Evolutionary conservation across 768 basidiomycete species (phyloP).

Genomic region (Sarcodon sp.): DNA sequence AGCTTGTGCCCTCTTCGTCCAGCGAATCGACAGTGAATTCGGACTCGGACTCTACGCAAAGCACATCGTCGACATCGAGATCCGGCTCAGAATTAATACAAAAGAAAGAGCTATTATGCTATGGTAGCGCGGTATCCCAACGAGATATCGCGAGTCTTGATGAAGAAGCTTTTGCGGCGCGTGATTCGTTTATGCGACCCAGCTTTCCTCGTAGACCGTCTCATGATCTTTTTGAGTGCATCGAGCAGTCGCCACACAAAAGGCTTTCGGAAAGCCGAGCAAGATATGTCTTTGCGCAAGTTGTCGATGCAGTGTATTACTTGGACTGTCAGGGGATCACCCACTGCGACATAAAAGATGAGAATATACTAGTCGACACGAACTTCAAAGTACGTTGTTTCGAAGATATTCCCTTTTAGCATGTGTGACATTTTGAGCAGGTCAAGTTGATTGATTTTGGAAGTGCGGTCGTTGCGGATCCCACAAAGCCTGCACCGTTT

Average conservation of each 20-base stretch:
- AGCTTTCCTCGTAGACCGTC: slow-evolving; percentile 61
- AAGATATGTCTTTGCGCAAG: slow-evolving; percentile 74
- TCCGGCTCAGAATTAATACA: too few species aligned
- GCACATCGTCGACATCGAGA: background rate
- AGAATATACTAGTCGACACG: slow-evolving; percentile 77
- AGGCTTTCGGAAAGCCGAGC: slow-evolving; percentile 70
- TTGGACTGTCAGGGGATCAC: slow-evolving; percentile 75
- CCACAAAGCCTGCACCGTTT: slow-evolving; percentile 43
- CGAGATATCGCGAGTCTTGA: background rate
- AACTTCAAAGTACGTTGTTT: slow-evolving; percentile 43
- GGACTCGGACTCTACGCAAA: slow-evolving; percentile 25
- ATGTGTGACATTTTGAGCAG: slow-evolving; percentile 21
- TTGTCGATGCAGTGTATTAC: slow-evolving; percentile 76
- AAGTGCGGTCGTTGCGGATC: slow-evolving; percentile 68
- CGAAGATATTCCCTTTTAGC: background rate
- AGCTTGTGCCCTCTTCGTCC: slow-evolving; percentile 44
- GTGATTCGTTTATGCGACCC: slow-evolving; percentile 14
- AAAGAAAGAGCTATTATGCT: too few species aligned
- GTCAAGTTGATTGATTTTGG: slow-evolving; percentile 97
- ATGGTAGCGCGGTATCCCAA: background rate
- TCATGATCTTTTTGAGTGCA: slow-evolving; percentile 91
- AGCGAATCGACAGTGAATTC: slow-evolving; percentile 31
- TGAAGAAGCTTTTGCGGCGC: slow-evolving; percentile 8
- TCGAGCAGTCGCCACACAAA: slow-evolving; percentile 76
- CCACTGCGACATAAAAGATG: slow-evolving; percentile 96